phyloP scores from a whole-genome alignment of 352 stramenopile species.

The Phytophthora ramorum region DNA sequence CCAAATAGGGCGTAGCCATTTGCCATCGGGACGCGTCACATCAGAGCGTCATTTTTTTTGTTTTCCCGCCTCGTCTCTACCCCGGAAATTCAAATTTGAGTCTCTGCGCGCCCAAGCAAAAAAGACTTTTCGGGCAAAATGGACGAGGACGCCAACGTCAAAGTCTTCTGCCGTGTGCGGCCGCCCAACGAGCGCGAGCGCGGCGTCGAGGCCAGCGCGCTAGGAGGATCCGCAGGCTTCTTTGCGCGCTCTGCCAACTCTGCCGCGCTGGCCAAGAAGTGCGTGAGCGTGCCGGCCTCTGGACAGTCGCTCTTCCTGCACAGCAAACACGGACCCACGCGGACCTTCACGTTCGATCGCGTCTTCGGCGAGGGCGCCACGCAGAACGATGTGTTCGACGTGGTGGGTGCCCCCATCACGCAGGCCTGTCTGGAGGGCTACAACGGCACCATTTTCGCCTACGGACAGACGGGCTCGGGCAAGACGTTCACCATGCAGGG shows the following conservation, averaged over 20 bases:
- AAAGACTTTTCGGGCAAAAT: slow-evolving; percentile 7
- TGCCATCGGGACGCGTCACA: background rate
- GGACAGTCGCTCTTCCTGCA: slow-evolving; percentile 74
- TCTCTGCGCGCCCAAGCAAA: background rate
- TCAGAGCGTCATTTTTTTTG: background rate
- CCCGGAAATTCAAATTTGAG: slow-evolving; percentile 17
- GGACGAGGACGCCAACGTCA: slow-evolving; percentile 69
- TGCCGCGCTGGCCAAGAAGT: slow-evolving; percentile 63
- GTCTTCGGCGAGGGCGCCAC: slow-evolving; percentile 90
- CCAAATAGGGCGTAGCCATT: background rate
- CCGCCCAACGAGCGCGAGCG: slow-evolving; percentile 82
- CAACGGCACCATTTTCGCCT: slow-evolving; percentile 90
- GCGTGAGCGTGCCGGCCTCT: slow-evolving; percentile 54
- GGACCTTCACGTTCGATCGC: slow-evolving; percentile 92
- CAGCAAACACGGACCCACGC: slow-evolving; percentile 51
- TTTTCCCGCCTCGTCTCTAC: background rate
- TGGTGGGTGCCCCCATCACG: slow-evolving; percentile 86
- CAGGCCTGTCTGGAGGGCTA: slow-evolving; percentile 81
- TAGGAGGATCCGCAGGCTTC: slow-evolving; percentile 25
- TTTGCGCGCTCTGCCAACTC: slow-evolving; percentile 23
- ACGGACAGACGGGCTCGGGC: slow-evolving; percentile 84
- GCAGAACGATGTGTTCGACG: slow-evolving; percentile 93
- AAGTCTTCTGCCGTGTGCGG: slow-evolving; percentile 89
- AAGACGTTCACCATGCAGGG: slow-evolving; percentile 92
- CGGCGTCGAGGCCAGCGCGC: slow-evolving; percentile 19